Base-by-base conservation (phyloP, 176 grass and related monocot genomes). In the Calamus simplicifolius region DNA sequence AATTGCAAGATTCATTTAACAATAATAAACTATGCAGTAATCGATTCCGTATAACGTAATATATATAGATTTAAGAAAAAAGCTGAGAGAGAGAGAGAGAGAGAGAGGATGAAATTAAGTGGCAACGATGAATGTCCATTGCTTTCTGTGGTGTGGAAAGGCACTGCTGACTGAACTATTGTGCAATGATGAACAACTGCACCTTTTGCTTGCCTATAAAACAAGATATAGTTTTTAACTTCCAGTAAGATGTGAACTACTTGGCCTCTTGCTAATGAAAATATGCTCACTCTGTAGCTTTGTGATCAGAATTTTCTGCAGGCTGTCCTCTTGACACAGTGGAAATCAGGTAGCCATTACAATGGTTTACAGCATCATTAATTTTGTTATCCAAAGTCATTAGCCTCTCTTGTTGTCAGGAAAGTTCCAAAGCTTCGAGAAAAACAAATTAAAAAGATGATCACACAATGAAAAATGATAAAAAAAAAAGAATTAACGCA, bases 371-470 rank as follows among this genome's bases (percentile, higher is more conserved):
- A 65, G 4, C n/a, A 72, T 14, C 5, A 70, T 19, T 6, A n/a
- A 28, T 5, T 13, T 62, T 6, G 19, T 74, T 43, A 43, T 43
- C 54, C 4, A 49, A 61, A 48, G 75, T 73, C 82, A 90, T 79
- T 79, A 29, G 64, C 54, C 67, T 79, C 68, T 48, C 57, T 63
- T 48, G 59, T 52, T 31, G 72, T 85, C 67, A 98, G 73, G 55
- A 76, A 53, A 58, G 52, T 78, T 25, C 93, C 93, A 13, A 98
- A 98, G 68, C 63, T 98, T n/a, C 93, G 81, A 49, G 63, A 55
- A 49, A 2, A 16, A 66, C 15, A 18, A 71, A 17, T n/a, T n/a
- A n/a, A n/a, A 5, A 14, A 13, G 35, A 56, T 59, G 6, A 66
- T 6, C 16, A 53, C 23, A 62, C 28, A 16, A 2, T 48, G 2